Percentiles rank a stretch among this genome's conserved stretches.
Conservation (phyloP, 2,329 filamentous ascomycete genomes). For the Talaromyces sp. region DNA sequence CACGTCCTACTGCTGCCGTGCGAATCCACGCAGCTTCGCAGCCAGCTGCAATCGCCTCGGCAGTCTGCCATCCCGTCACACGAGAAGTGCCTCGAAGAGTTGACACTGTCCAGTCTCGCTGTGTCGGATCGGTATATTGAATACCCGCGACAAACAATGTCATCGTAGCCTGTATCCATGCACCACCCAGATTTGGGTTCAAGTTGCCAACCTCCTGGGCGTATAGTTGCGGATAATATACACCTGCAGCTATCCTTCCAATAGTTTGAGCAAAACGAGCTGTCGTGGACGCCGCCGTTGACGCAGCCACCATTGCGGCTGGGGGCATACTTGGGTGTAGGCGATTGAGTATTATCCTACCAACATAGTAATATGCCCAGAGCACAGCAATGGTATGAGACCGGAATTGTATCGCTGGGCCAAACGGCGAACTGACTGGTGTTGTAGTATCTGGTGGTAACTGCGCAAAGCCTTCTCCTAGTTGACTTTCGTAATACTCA, state of each 20-base stretch:
- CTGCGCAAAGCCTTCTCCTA: conserved; percentile 75
- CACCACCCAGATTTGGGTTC: conserved; percentile 74
- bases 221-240: conserved; percentile 48
- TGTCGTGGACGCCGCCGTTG: conserved; percentile 71
- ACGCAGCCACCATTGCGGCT: conserved; percentile 81
- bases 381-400: conserved; percentile 84
- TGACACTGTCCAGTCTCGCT: conserved; percentile 75
- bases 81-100: conserved; percentile 73
- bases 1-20: conserved; percentile 68
- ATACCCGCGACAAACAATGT: conserved; percentile 84
- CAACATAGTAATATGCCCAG: conserved; percentile 85
- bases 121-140: conserved; percentile 68
- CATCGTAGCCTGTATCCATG: conserved; percentile 78
- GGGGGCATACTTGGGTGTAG: conserved; percentile 88
- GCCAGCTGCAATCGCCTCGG: conserved; percentile 74
- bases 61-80: conserved; percentile 84
- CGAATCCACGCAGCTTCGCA: conserved; percentile 84
- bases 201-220: conserved; percentile 52
- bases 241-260: conserved; percentile 75
- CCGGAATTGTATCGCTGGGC: conserved; percentile 74
- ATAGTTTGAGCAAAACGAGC: conserved; percentile 69
- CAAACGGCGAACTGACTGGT: conserved; percentile 71
- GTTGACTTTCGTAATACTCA: conserved; percentile 51
- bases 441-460: conserved; percentile 66
- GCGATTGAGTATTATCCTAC: conserved; percentile 76